These are phyloP conservation scores for Phytopythium ostracodes DNA, from an alignment of 352 stramenopile genomes.

Conservation along the genomic window DNA sequence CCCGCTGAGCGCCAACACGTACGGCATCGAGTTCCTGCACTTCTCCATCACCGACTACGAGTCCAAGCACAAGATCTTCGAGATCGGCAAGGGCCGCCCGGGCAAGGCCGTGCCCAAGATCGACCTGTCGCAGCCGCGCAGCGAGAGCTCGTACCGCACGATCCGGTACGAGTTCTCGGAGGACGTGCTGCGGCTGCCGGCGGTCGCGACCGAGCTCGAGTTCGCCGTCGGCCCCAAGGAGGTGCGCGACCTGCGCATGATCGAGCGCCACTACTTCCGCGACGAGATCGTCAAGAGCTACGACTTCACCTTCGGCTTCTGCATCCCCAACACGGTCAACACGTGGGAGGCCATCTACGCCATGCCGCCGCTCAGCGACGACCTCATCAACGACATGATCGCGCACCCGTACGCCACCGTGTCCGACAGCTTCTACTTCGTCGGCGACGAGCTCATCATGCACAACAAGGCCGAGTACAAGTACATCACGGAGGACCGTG, in stretches of 20 bases:
- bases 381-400: conserved; percentile 94
- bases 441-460: conserved; percentile 95
- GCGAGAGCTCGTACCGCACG: conserved; percentile 89
- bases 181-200: conserved; percentile 88
- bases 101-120: conserved; percentile 78
- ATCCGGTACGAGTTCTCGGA: conserved; percentile 96
- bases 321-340: conserved; percentile 94
- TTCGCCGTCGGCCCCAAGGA: conserved; percentile 91
- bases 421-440: conserved; percentile 96
- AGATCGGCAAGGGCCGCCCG: conserved; percentile 79
- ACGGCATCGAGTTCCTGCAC: conserved; percentile 94
- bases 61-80: conserved; percentile 94
- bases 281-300: conserved; percentile 94
- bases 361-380: conserved; percentile 90
- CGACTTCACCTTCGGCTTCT: conserved; percentile 96
- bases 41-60: conserved; percentile 95
- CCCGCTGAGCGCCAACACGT: conserved; percentile 90
- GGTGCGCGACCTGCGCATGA: conserved; percentile 93
- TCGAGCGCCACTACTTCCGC: conserved; percentile 96
- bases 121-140: conserved; percentile 75
- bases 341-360: conserved; percentile 95
- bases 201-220: conserved; percentile 89
- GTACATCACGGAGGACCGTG: conserved; percentile 89
- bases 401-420: conserved; percentile 91
- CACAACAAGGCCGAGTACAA: conserved; percentile 95